A percentile compares a stretch with the other conserved stretches of the same genome.
These are phyloP conservation scores for Fusarium torreyae DNA, from an alignment of 2,329 filamentous ascomycete genomes.

Conservation along the genomic window DNA sequence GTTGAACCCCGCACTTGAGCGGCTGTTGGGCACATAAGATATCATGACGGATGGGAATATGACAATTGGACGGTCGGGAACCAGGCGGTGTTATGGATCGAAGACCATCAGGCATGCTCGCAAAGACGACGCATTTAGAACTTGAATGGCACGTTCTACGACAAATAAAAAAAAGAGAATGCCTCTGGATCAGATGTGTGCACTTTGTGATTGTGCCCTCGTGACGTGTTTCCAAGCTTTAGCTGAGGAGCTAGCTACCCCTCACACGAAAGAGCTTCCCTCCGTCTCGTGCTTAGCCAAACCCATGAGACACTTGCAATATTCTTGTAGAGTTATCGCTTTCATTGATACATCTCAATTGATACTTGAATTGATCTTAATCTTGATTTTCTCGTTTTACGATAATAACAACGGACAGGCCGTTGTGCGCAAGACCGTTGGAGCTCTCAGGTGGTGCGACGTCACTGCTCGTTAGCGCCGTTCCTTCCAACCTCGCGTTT, in stretches of 20 bases:
- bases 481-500: not conserved
- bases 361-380: not conserved
- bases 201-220: conserved; percentile 22
- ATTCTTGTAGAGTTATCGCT: not conserved
- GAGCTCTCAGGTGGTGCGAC: conserved; percentile 24
- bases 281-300: not conserved
- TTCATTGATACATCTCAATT: not conserved
- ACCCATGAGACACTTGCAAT: not conserved
- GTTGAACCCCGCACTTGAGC: conserved; percentile 50
- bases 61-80: conserved; percentile 55
- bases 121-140: conserved; percentile 46
- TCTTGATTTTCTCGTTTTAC: not conserved
- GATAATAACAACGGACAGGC: not conserved
- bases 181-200: conserved; percentile 26
- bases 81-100: conserved; percentile 52
- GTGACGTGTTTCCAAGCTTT: conserved; percentile 16
- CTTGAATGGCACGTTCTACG: conserved; percentile 45
- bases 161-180: conserved; percentile 50
- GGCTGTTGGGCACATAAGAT: conserved; percentile 53
- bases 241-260: conserved; percentile 1
- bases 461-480: conserved; percentile 25
- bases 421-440: conserved; percentile 23
- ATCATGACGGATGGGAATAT: conserved; percentile 48
- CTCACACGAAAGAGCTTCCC: not conserved
- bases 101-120: conserved; percentile 49